Evolutionary conservation across 495 filamentous ascomycete genomes (phyloP).

Genomic region (Lichenothelia convexa): DNA sequence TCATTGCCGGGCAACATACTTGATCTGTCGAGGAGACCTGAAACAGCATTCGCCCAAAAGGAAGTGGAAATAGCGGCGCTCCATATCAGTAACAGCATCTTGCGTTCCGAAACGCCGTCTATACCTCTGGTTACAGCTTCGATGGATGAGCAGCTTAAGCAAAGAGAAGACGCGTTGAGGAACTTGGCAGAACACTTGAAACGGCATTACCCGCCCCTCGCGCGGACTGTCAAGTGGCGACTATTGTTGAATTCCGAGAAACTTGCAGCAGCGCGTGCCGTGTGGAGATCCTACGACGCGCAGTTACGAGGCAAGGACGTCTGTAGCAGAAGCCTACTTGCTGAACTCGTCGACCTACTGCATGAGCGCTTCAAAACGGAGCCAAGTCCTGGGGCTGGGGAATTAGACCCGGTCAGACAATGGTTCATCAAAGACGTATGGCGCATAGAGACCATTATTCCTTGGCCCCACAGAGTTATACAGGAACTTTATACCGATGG

Average conservation of each 20-base stretch:
- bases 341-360: constrained; percentile 49
- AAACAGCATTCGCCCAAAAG: constrained; percentile 39
- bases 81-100: constrained; percentile 62
- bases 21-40: constrained; percentile 47
- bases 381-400: constrained; percentile 33
- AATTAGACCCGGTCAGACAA: constrained; percentile 54
- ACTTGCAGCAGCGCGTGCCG: constrained; percentile 57
- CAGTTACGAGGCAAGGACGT: constrained; percentile 27
- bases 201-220: constrained; percentile 32
- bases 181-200: constrained; percentile 52
- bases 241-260: constrained; percentile 84
- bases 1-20: constrained; percentile 62
- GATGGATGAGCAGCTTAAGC: constrained; percentile 59
- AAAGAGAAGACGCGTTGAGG: constrained; percentile 47
- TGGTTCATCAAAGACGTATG: constrained; percentile 69
- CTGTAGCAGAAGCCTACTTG: constrained; percentile 29
- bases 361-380: constrained; percentile 51
- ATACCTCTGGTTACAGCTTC: constrained; percentile 53
- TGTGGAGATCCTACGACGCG: constrained; percentile 61
- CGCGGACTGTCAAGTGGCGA: constrained; percentile 50
- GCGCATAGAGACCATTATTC: constrained; percentile 53
- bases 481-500: constrained; percentile 42
- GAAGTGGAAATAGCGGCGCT: constrained; percentile 67
- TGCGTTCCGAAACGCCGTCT: constrained; percentile 52
- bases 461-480: constrained; percentile 56